These are phyloP conservation scores for Luffa aegyptiaca DNA, from an alignment of 306 rosid genomes.

Conservation along the genomic window DNA sequence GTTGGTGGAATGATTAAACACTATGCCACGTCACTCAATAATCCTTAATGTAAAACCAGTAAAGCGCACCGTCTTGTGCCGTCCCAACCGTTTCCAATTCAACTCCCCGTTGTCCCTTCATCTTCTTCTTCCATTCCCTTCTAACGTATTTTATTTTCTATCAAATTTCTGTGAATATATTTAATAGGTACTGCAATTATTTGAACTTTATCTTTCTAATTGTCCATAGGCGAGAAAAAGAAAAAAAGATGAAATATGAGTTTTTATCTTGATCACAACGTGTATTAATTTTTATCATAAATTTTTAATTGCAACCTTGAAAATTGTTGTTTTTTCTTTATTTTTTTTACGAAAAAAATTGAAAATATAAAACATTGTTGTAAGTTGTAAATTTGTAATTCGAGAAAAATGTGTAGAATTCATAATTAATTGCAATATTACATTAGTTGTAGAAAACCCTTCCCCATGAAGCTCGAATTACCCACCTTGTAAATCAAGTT, in stretches of 20 bases:
- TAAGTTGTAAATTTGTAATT: no score
- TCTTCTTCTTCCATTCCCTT: background rate
- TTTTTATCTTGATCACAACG: no score
- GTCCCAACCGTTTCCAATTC: constrained; percentile 1
- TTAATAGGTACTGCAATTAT: constrained; percentile 1
- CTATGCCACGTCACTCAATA: background rate
- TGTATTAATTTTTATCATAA: no score
- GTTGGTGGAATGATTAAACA: constrained; percentile 8
- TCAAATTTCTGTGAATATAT: background rate
- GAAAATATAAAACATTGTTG: no score
- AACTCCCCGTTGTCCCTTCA: background rate
- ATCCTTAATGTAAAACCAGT: constrained; percentile 1
- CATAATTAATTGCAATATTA: background rate
- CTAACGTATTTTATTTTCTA: background rate
- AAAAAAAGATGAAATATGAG: no score
- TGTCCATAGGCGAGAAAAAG: background rate
- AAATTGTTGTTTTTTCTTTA: no score
- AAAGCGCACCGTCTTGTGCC: constrained; percentile 10
- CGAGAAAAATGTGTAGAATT: background rate
- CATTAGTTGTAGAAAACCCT: background rate
- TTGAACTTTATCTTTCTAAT: background rate
- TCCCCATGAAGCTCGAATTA: background rate
- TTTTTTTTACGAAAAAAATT: no score
- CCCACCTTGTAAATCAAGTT: background rate
- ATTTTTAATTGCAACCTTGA: no score